Percentiles rank a stretch among this genome's conserved stretches.
phyloP scores from a whole-genome alignment of 2,329 filamentous ascomycete genomes.

The Curvularia sp. region DNA sequence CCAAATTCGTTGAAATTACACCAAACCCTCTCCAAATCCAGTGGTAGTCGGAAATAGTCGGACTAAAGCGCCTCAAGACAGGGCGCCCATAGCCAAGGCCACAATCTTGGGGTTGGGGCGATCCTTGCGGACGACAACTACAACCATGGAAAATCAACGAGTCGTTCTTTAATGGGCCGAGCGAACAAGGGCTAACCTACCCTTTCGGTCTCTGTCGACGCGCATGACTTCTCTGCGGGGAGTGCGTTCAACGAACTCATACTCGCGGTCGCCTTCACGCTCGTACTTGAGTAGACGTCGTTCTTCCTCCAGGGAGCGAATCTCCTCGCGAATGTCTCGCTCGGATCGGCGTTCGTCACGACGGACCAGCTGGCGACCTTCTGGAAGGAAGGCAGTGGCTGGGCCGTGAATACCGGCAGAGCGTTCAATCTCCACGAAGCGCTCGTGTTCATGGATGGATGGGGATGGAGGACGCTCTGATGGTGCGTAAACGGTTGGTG shows the following conservation, averaged over 20 bases:
- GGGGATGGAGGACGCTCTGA: slow-evolving; percentile 46
- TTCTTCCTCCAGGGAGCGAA: slow-evolving; percentile 73
- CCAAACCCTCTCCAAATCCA: neutral
- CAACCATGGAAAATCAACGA: slow-evolving; percentile 46
- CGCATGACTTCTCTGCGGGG: slow-evolving; percentile 64
- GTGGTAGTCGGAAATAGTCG: neutral
- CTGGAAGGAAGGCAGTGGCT: slow-evolving; percentile 58
- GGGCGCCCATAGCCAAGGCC: slow-evolving; percentile 32
- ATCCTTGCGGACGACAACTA: slow-evolving; percentile 43
- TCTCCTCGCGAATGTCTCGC: slow-evolving; percentile 74
- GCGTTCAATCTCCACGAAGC: slow-evolving; percentile 54
- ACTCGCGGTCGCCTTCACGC: slow-evolving; percentile 61
- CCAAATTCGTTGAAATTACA: neutral
- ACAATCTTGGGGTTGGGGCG: slow-evolving; percentile 53
- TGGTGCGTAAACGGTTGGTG: slow-evolving; percentile 39
- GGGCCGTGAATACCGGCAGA: slow-evolving; percentile 56
- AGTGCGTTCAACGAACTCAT: slow-evolving; percentile 67
- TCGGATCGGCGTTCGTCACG: slow-evolving; percentile 52
- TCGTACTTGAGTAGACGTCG: slow-evolving; percentile 64
- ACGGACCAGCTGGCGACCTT: slow-evolving; percentile 37
- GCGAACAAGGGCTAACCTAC: slow-evolving; percentile 89
- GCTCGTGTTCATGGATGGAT: slow-evolving; percentile 41
- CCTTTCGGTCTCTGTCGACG: slow-evolving; percentile 90
- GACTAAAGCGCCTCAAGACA: slow-evolving; percentile 3
- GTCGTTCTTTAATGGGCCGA: slow-evolving; percentile 63